Conservation (phyloP, 2,329 filamentous ascomycete species). For the Bipolaris gigantea region DNA sequence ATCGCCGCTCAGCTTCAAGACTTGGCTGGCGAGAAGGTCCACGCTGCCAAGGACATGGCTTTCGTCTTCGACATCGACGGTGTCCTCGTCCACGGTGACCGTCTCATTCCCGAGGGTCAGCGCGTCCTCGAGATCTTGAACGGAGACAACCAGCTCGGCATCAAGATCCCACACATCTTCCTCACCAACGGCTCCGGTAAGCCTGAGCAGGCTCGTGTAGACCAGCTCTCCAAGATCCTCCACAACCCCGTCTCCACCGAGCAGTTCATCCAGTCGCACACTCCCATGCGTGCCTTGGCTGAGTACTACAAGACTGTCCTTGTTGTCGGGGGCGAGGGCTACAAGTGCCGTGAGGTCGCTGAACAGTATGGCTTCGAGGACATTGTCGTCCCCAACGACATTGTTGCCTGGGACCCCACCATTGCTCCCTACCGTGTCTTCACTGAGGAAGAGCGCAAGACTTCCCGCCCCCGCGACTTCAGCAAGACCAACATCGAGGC, state of each 20-base stretch:
- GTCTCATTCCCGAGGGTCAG: constrained; percentile 68
- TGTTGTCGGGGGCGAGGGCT: constrained; percentile 74
- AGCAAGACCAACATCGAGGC: constrained; percentile 71
- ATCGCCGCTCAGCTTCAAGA: constrained; percentile 72
- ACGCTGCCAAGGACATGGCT: constrained; percentile 74
- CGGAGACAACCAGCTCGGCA: constrained; percentile 75
- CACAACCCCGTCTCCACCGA: constrained; percentile 66
- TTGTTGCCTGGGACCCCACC: constrained; percentile 68
- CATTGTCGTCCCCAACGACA: constrained; percentile 73
- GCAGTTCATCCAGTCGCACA: constrained; percentile 78
- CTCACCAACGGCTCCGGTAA: constrained; percentile 76
- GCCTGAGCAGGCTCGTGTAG: constrained; percentile 65
- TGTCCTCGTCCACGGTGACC: constrained; percentile 73
- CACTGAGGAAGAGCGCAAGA: constrained; percentile 66
- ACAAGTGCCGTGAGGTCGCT: constrained; percentile 72
- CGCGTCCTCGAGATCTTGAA: constrained; percentile 71
- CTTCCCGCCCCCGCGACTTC: constrained; percentile 72
- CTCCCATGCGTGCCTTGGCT: constrained; percentile 72
- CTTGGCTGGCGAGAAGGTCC: constrained; percentile 66
- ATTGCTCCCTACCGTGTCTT: constrained; percentile 71
- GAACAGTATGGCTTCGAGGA: constrained; percentile 75
- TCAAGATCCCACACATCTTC: constrained; percentile 76
- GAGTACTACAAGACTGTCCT: constrained; percentile 78
- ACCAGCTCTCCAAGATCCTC: constrained; percentile 69
- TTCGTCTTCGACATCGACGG: constrained; percentile 80